Base-by-base conservation (phyloP, 768 basidiomycete genomes). In the Phanerochaete carnosa region DNA sequence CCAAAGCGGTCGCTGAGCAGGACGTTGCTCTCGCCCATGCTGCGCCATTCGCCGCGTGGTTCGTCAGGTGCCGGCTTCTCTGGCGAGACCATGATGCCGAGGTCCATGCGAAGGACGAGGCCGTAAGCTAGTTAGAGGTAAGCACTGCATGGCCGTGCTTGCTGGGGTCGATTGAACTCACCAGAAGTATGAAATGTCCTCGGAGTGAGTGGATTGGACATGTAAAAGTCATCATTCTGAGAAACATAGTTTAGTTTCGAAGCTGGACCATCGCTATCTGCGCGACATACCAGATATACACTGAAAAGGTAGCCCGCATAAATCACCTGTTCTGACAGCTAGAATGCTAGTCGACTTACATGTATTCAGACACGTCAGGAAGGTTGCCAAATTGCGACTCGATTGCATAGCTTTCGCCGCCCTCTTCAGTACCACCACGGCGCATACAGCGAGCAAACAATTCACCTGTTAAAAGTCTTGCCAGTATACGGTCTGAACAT, bases 161-260 rank as follows among this genome's bases (percentile, higher is more conserved):
- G 13, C 33, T 32, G 26, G 22, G 1, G 7, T 25, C 15, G 35
- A 29, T 23, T 25, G n/a, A n/a, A 29, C 28, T 51, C 33, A 74
- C 65, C 58, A 56, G 67, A 49, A 3, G 75, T 74, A 57, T 73
- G 73, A 62, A 75, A 77, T 11, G 66, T 72, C 1, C 69, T 65
- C 12, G 72, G 70, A 13, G 70, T 66, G 3, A 74, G 57, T 2
- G 72, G 66, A 45, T 64, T 59, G 28, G 66, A 23, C 61, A 78
- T 63, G 65, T 75, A 80, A 56, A 76, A 75, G 64, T 80, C 79
- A 64, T 80, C 77, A 61, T 80, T 80, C 67, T 74, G 60, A 13
- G 25, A 2, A 45, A 46, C 6, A 25, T 29, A 49, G 15, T 29
- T 61, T 16, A 55, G 29, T 29, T 1, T n/a, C n/a, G 37, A 23